Base-by-base conservation (phyloP, 1,284 basidiomycete genomes). In the Marasmius sp. region DNA sequence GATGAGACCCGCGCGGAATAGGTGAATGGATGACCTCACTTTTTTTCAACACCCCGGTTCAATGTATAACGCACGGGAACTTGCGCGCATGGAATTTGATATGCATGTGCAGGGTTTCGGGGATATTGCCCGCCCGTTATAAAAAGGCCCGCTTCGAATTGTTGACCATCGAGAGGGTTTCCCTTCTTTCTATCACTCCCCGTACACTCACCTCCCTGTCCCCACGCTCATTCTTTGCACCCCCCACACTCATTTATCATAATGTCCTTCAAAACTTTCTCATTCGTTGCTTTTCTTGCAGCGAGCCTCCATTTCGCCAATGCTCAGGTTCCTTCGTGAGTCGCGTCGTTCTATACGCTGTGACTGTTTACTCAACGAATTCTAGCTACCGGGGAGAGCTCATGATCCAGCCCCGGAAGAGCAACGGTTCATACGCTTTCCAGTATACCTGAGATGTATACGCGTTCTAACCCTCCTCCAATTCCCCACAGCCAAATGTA, bases 351-450 rank as follows among this genome's bases (percentile, higher is more conserved):
- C 33, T 59, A n/a, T 18, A 14, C 33, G 6, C 48, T 41, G 10
- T 27, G 14, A 33, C 20, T 10, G 34, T 51, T 34, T 27, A 43
- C 54, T 57, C 18, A 61, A 47, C 20, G 9, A 2, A 8, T 1
- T 47, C 11, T n/a, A 65, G 64, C 52, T 63, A 63, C 52, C 27
- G n/a, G 1, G 64, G 64, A 12, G 36, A 61, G 3, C 49, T 71
- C 4, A 58, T 70, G 38, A 59, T 71, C 45, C 60, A 71, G 52
- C 67, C 70, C 12, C 67, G 70, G 3, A 62, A 63, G 43, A 67
- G 66, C 49, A 49, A 33, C 36, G 61, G 64, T 65, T 33, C 18
- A 6, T 14, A 34, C 33, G 5, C 11, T 58, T 45, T 8, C 27
- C 33, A 10, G 27, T 33, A 6, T 27, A 6, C n/a, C 27, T 3